Evolutionary conservation across 495 filamentous ascomycete species (phyloP).

Genomic region (Penicillium lividum): DNA sequence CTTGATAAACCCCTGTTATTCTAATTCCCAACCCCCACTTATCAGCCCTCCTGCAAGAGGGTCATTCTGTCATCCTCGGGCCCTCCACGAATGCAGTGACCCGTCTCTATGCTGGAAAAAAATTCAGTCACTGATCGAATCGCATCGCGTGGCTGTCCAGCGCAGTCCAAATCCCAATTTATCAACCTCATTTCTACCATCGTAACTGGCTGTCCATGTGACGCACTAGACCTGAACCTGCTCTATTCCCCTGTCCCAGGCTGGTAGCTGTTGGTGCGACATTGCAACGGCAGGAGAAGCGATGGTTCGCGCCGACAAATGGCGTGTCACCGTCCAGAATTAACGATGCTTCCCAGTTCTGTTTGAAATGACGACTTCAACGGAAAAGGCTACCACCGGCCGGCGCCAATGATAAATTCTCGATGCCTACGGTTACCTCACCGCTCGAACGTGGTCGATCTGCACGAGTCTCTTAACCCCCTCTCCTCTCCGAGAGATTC

Average conservation of each 20-base stretch:
- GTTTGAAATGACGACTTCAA: constrained; percentile 11
- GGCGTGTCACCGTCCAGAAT: constrained; percentile 11
- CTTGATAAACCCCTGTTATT: constrained; percentile 21
- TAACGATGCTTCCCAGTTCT: constrained; percentile 4
- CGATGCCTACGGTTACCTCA: background rate
- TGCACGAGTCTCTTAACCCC: background rate
- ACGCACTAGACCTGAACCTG: background rate
- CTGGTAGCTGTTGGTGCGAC: constrained; percentile 11
- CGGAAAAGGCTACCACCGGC: background rate
- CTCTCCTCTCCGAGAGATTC: constrained; percentile 1
- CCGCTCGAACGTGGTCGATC: background rate
- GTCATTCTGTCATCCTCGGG: constrained; percentile 26
- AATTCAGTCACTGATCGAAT: constrained; percentile 7
- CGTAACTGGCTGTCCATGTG: constrained; percentile 4
- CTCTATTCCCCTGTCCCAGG: background rate
- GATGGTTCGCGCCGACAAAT: constrained; percentile 14
- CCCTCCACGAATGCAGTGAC: constrained; percentile 13
- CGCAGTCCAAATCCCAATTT: constrained; percentile 17
- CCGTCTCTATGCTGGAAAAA: constrained; percentile 10
- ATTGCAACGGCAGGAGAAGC: constrained; percentile 5
- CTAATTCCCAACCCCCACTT: constrained; percentile 5
- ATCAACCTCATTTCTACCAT: background rate
- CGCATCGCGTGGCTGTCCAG: constrained; percentile 17
- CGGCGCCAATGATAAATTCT: background rate
- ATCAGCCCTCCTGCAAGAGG: constrained; percentile 17